Conservation (phyloP, 169 alveolate species). For the Eimeria maxima region DNA sequence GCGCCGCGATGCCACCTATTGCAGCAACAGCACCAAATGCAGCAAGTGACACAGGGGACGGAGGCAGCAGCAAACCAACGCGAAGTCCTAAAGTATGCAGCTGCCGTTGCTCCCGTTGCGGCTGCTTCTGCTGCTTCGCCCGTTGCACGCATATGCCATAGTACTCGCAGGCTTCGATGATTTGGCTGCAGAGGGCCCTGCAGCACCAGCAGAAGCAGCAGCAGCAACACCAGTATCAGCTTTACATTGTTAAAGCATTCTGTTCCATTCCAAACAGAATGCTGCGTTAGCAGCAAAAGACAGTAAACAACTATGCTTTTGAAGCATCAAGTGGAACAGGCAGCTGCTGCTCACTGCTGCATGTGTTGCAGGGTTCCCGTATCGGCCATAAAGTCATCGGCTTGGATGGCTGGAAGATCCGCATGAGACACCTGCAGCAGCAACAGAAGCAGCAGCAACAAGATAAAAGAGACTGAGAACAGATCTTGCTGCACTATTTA, state of each 20-base stretch:
- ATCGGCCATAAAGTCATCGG: conserved; percentile 22
- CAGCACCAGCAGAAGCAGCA: conserved; percentile 35
- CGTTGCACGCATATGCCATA: conserved; percentile 11
- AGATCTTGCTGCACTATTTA: background rate
- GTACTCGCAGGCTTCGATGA: conserved; percentile 52
- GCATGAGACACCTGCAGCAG: conserved; percentile 31
- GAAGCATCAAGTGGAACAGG: background rate
- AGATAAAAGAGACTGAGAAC: background rate
- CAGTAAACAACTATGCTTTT: background rate
- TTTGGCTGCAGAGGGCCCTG: conserved; percentile 41
- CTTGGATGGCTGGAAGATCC: background rate
- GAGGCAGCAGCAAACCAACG: conserved; percentile 48
- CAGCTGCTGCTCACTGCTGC: conserved; percentile 63
- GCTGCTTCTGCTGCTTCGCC: conserved; percentile 45
- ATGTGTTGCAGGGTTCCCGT: conserved; percentile 30
- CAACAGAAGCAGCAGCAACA: conserved; percentile 50
- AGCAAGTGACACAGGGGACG: conserved; percentile 29
- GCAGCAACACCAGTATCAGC: background rate
- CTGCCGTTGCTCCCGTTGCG: conserved; percentile 57
- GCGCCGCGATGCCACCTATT: conserved; percentile 42
- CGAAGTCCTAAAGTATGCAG: conserved; percentile 26
- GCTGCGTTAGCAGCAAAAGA: background rate
- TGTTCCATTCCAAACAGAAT: background rate
- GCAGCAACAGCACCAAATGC: conserved; percentile 66
- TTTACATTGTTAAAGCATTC: background rate